phyloP scores from a whole-genome alignment of 176 grass and related monocot genomes.

The Musa troglodytarum region DNA sequence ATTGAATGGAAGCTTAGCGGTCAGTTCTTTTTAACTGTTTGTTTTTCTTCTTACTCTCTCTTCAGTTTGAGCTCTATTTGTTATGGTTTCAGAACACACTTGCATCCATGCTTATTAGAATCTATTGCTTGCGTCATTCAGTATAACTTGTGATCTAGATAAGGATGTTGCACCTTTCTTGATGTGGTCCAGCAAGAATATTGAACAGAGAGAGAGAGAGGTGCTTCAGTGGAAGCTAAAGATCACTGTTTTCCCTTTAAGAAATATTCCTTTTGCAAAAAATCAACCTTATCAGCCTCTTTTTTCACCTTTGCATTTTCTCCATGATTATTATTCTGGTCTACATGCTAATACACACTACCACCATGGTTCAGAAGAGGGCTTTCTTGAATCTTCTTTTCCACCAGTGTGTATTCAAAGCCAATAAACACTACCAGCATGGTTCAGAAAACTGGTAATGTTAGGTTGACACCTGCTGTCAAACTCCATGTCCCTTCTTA shows the following conservation, averaged over 20 bases:
- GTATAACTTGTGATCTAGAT: constrained; percentile 11
- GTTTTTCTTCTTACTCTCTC: background rate
- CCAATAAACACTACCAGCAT: too few species aligned
- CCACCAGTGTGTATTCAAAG: too few species aligned
- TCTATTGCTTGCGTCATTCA: constrained; percentile 3
- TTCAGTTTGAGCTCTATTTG: background rate
- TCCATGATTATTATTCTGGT: background rate
- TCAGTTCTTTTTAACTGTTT: background rate
- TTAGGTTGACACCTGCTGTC: too few species aligned
- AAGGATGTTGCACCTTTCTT: constrained; percentile 56
- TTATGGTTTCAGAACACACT: too few species aligned
- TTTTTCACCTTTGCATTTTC: background rate
- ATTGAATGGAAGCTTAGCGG: constrained; percentile 15
- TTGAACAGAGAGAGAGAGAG: background rate
- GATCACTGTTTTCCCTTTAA: background rate
- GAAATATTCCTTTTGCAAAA: background rate
- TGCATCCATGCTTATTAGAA: constrained; percentile 1
- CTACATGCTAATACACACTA: background rate
- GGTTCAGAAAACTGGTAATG: too few species aligned
- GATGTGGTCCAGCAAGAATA: constrained; percentile 37
- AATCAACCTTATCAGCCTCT: background rate
- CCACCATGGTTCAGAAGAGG: background rate
- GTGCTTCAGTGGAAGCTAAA: background rate
- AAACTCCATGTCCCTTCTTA: too few species aligned
- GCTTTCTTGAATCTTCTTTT: too few species aligned